Conservation (phyloP, 306 rosid genomes). For the Mimosa bimucronata region DNA sequence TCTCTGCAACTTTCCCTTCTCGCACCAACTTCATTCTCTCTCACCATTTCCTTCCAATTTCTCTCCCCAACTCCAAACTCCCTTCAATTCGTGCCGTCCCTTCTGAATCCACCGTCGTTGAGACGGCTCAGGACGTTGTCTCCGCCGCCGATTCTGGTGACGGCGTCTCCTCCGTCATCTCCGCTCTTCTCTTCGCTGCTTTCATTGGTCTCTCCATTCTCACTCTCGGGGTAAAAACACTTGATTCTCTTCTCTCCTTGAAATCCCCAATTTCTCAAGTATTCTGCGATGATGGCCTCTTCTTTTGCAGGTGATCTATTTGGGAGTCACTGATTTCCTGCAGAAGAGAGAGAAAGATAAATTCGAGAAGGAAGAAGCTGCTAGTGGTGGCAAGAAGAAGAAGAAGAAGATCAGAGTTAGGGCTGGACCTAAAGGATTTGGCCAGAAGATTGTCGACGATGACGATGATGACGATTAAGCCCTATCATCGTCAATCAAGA, state of each 20-base stretch:
- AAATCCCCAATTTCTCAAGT: background rate
- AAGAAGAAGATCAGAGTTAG: slow-evolving; percentile 50
- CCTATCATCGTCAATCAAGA: background rate
- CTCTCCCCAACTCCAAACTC: slow-evolving; percentile 22
- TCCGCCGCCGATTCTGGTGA: slow-evolving; percentile 53
- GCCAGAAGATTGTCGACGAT: slow-evolving; percentile 61
- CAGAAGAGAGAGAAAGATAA: slow-evolving; percentile 89
- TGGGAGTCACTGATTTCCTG: slow-evolving; percentile 78
- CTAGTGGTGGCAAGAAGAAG: slow-evolving; percentile 53
- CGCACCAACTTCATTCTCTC: background rate
- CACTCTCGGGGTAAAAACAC: slow-evolving; percentile 72
- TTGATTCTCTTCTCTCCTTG: background rate
- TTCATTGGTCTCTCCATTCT: slow-evolving; percentile 74
- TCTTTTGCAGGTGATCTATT: slow-evolving; percentile 67
- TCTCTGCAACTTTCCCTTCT: slow-evolving; percentile 19
- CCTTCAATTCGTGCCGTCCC: slow-evolving; percentile 47
- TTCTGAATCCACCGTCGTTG: slow-evolving; percentile 50
- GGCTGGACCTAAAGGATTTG: slow-evolving; percentile 81
- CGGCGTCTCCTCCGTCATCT: slow-evolving; percentile 48
- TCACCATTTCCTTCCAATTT: slow-evolving; percentile 25
- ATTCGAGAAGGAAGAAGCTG: slow-evolving; percentile 75
- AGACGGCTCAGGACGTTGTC: slow-evolving; percentile 56
- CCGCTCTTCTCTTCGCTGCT: slow-evolving; percentile 71
- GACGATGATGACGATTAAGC: slow-evolving; percentile 40
- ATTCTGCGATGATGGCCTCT: background rate